Conservation (phyloP, 1,284 basidiomycete species). For the Ustilago vetiveriae region DNA sequence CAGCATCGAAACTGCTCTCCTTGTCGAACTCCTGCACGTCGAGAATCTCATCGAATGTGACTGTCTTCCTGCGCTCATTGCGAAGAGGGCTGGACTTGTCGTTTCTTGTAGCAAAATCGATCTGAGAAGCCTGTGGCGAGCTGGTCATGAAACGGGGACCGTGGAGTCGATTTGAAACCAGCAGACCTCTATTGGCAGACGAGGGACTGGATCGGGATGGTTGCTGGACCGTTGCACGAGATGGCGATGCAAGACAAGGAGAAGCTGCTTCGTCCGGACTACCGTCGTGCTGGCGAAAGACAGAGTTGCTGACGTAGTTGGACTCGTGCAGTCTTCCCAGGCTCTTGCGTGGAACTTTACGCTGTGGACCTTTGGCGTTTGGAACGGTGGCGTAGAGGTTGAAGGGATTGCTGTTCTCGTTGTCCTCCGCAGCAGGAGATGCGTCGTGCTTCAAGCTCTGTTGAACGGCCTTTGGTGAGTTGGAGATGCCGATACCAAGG, state of each 20-base stretch:
- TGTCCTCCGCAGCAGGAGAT: conserved; percentile 4
- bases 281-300: conserved; percentile 74
- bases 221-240: conserved; percentile 4
- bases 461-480: conserved; percentile 9
- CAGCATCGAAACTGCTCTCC: conserved; percentile 58
- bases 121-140: conserved; percentile 13
- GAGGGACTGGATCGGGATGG: conserved; percentile 6
- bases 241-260: conserved; percentile 5
- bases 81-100: conserved; percentile 11
- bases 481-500: conserved; percentile 53
- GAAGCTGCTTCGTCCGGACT: conserved; percentile 42
- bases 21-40: conserved; percentile 78
- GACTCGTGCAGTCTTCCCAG: conserved; percentile 43
- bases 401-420: conserved; percentile 40
- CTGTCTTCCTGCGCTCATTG: conserved; percentile 71
- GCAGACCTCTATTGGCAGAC: conserved; percentile 73
- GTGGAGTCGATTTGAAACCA: conserved; percentile 81
- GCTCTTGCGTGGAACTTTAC: conserved; percentile 51
- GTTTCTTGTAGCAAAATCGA: neutral
- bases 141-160: conserved; percentile 72
- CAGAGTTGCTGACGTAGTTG: conserved; percentile 59
- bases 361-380: conserved; percentile 9
- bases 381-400: conserved; percentile 22
- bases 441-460: conserved; percentile 13
- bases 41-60: conserved; percentile 84